phyloP scores from a whole-genome alignment of 2,329 filamentous ascomycete genomes.

The Epichloe glyceriae region DNA sequence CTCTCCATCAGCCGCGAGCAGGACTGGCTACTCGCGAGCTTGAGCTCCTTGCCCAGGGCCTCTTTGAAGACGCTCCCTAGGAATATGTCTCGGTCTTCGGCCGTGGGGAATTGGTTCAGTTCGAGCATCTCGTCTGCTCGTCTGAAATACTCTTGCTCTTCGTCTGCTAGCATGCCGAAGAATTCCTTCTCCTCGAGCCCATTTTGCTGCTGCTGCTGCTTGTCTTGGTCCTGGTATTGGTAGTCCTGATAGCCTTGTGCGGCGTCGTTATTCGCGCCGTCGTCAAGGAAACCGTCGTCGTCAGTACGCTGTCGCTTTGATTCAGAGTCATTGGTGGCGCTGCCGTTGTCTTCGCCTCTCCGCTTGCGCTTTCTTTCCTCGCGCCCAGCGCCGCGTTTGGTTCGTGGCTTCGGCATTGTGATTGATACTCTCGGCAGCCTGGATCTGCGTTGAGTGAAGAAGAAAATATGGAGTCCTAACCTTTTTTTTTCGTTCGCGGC shows the following conservation, averaged over 20 bases:
- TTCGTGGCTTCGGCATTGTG: constrained; percentile 31
- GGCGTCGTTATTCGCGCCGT: neutral
- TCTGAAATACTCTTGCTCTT: constrained; percentile 94
- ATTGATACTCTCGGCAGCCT: constrained; percentile 3
- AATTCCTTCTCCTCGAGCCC: constrained; percentile 52
- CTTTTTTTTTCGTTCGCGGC: constrained; percentile 3
- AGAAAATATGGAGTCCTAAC: neutral
- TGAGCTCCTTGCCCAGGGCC: constrained; percentile 83
- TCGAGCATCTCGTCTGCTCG: constrained; percentile 82
- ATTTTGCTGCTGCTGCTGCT: constrained; percentile 13
- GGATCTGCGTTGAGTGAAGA: neutral
- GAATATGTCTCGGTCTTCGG: constrained; percentile 59
- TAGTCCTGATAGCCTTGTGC: constrained; percentile 3
- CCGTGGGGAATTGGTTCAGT: constrained; percentile 68
- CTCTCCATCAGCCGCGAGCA: constrained; percentile 90
- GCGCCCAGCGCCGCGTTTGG: constrained; percentile 26
- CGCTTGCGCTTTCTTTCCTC: constrained; percentile 30
- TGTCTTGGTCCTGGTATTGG: constrained; percentile 13
- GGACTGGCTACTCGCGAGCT: constrained; percentile 89
- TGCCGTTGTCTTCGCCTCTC: constrained; percentile 10
- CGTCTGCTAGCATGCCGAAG: constrained; percentile 82
- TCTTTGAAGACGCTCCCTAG: constrained; percentile 76
- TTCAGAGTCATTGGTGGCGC: constrained; percentile 7
- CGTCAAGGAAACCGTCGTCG: constrained; percentile 7
- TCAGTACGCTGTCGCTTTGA: constrained; percentile 15